Conservation (phyloP, 1,139 yeast genomes). For the Lodderomyces theae region DNA sequence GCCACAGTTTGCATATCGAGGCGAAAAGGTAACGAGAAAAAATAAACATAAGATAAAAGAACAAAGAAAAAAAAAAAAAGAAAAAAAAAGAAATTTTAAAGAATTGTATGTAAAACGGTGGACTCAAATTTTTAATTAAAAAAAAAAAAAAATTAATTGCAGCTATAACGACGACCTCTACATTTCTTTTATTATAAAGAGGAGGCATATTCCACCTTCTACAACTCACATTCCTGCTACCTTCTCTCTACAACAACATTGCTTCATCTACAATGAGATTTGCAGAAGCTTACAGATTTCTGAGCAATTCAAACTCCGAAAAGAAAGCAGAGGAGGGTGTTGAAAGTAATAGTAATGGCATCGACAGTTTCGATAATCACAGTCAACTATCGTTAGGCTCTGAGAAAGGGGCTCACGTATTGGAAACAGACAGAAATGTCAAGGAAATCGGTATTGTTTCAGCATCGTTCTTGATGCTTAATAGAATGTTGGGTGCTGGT, state of each 20-base stretch:
- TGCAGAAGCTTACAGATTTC: slow-evolving; percentile 5
- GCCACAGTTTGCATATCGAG: no score
- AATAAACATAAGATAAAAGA: no score
- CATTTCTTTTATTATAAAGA: background rate
- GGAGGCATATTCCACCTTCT: background rate
- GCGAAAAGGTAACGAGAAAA: no score
- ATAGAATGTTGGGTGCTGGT: slow-evolving; percentile 87
- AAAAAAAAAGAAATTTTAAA: slow-evolving; percentile 1
- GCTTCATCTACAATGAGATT: slow-evolving; percentile 3
- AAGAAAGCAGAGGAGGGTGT: slow-evolving; percentile 3
- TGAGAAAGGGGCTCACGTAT: slow-evolving; percentile 31
- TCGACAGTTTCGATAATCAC: slow-evolving; percentile 4
- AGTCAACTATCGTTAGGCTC: slow-evolving; percentile 5
- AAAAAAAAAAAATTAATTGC: background rate
- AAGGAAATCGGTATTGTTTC: slow-evolving; percentile 65
- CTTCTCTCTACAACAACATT: background rate
- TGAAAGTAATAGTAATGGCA: slow-evolving; percentile 3
- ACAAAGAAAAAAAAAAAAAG: background rate
- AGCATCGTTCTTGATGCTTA: slow-evolving; percentile 67
- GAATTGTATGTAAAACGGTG: no score
- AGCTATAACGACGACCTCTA: no score
- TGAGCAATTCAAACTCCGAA: slow-evolving; percentile 4
- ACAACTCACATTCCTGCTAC: no score
- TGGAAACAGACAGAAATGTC: slow-evolving; percentile 50
- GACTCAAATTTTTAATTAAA: no score